Base-by-base conservation (phyloP, 1,284 basidiomycete genomes). In the Moesziomyces parantarcticus region DNA sequence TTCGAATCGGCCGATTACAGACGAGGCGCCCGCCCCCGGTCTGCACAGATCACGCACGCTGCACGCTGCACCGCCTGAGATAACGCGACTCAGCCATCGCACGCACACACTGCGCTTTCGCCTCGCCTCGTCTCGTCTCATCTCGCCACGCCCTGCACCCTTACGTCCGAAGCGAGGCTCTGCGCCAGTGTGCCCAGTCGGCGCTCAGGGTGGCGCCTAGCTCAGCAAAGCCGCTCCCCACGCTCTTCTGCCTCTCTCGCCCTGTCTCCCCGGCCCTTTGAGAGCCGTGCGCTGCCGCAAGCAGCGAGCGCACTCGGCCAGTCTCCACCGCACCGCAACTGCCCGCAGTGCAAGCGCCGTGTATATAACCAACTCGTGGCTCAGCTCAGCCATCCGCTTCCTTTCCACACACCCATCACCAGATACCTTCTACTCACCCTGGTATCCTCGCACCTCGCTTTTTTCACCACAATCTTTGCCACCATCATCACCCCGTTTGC, bases 291-390 rank as follows among this genome's bases (percentile, higher is more conserved):
- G 29, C 29, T 11, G 29, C 29, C 29, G n/a, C n/a, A n/a, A n/a
- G n/a, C n/a, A n/a, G n/a, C n/a, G n/a, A 32, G 6, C 29, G 36
- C 36, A 39, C 36, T 39, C 36, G 14, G 36, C 36, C 36, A 39
- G 36, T 39, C 36, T 18, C 36, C 16, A 39, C 36, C 14, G 32
- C 32, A 13, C 11, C 5, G 11, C 29, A 21, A 20, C 29, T 13
- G 25, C 50, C 56, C 48, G 20, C 49, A 40, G 13, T 10, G 8
- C 25, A 26, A 42, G 6, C 51, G 20, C 14, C 3, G 36, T 13
- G 25, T 68, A 68, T 68, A 68, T 68, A 68, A 58, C 49, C 54
- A 23, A 23, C 36, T 34, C 36, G 9, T n/a, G 46, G 44, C 65
- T 62, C 54, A 54, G 50, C 29, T 2, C 11, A 32, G 13, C 51